A percentile compares a stretch with the other conserved stretches of the same genome.
Conservation (phyloP, 2,329 filamentous ascomycete genomes). For the Penicillium sp. region DNA sequence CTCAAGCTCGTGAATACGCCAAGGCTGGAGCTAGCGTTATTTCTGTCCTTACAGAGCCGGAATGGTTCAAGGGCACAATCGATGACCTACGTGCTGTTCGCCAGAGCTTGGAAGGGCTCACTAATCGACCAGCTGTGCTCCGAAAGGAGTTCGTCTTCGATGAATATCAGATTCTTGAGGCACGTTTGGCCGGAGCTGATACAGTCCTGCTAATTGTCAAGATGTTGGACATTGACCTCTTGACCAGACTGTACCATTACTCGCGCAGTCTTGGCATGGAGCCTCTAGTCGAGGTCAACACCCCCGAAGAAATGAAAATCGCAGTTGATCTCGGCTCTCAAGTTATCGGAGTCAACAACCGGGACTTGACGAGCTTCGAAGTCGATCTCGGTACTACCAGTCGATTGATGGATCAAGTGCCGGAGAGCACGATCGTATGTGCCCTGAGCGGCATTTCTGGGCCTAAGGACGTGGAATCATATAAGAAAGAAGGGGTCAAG, state of each 20-base stretch:
- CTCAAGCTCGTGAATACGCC: constrained; percentile 87
- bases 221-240: constrained; percentile 76
- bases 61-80: constrained; percentile 98
- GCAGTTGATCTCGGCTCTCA: constrained; percentile 82
- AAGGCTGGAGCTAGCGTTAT: constrained; percentile 93
- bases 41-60: constrained; percentile 94
- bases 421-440: constrained; percentile 80
- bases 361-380: constrained; percentile 93
- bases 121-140: constrained; percentile 84
- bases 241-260: constrained; percentile 80
- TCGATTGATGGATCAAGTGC: constrained; percentile 80
- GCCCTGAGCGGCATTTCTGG: constrained; percentile 92
- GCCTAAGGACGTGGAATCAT: constrained; percentile 80
- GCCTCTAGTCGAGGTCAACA: constrained; percentile 94
- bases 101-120: constrained; percentile 83
- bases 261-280: constrained; percentile 92
- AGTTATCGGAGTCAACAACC: constrained; percentile 96
- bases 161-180: constrained; percentile 96
- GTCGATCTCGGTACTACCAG: constrained; percentile 92
- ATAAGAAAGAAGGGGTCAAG: constrained; percentile 83
- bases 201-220: constrained; percentile 96
- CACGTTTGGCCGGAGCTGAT: constrained; percentile 85
- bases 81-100: constrained; percentile 86
- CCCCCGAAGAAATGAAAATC: constrained; percentile 82
- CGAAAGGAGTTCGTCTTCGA: constrained; percentile 98